Evolutionary conservation across 1,139 yeast species (phyloP).

Genomic region (Lodderomyces margitis): DNA sequence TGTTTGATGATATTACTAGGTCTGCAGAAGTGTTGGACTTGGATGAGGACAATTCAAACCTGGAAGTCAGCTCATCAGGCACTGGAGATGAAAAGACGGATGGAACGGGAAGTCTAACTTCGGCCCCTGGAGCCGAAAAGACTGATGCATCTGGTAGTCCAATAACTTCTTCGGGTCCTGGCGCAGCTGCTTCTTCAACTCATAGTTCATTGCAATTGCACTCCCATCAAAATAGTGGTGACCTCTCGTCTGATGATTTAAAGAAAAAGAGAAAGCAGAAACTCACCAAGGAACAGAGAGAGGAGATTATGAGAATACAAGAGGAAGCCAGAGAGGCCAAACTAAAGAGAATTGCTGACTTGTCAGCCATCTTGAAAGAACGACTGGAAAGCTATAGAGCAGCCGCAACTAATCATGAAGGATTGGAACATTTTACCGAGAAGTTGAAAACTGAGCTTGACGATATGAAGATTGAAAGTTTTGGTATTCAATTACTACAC

Average conservation of each 20-base stretch:
- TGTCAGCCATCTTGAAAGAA: conserved; percentile 45
- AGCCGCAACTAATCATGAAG: conserved; percentile 26
- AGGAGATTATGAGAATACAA: conserved; percentile 50
- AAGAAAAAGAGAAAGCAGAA: conserved; percentile 36
- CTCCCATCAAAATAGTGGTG: not conserved
- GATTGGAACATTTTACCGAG: conserved; percentile 34
- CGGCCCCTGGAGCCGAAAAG: conserved; percentile 13
- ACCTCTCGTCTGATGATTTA: conserved; percentile 18
- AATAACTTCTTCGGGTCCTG: not conserved
- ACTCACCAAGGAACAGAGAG: conserved; percentile 51
- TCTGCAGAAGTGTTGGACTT: conserved; percentile 60
- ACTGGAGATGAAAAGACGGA: conserved; percentile 16
- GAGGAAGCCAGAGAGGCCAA: conserved; percentile 57
- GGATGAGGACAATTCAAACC: conserved; percentile 21
- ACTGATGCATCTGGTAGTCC: not conserved
- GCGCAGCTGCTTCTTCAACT: not conserved
- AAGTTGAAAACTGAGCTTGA: conserved; percentile 60
- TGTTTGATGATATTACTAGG: conserved; percentile 75
- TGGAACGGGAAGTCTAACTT: not conserved
- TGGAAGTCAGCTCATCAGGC: conserved; percentile 1
- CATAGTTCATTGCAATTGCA: conserved; percentile 1
- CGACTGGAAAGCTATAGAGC: conserved; percentile 41
- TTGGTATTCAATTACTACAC: conserved; percentile 47
- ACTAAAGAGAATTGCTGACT: conserved; percentile 52
- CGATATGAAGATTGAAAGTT: conserved; percentile 48